These are phyloP conservation scores for Hypoxylon sp. DNA, from an alignment of 2,329 filamentous ascomycete species.

Conservation along the genomic window DNA sequence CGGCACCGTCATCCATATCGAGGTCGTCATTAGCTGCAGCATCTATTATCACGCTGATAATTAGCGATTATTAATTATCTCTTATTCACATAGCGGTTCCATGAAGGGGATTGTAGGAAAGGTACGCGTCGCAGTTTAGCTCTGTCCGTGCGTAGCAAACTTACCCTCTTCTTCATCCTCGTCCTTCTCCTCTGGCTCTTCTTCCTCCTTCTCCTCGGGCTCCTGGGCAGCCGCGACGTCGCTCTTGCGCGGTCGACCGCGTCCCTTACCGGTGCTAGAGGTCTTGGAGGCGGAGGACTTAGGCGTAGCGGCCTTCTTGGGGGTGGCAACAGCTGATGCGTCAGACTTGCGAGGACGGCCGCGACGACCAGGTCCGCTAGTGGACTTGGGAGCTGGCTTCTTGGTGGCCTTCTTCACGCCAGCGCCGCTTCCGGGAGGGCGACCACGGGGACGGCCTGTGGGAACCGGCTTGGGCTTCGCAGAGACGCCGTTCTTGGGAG, in stretches of 20 bases:
- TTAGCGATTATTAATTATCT: conserved; percentile 24
- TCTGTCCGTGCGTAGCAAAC: conserved; percentile 4
- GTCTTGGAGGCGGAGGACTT: conserved; percentile 46
- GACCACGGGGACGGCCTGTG: conserved; percentile 62
- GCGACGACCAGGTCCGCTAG: conserved; percentile 44
- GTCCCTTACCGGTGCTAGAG: conserved; percentile 44
- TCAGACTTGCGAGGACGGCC: conserved; percentile 54
- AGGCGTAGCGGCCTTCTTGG: conserved; percentile 50
- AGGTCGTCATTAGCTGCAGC: conserved; percentile 42
- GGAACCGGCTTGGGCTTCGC: conserved; percentile 54
- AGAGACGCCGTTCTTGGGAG: conserved; percentile 56
- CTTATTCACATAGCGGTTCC: conserved; percentile 3
- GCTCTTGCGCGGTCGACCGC: conserved; percentile 48
- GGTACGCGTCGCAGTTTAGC: background rate
- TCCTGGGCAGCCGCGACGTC: conserved; percentile 40
- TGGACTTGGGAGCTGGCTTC: conserved; percentile 40
- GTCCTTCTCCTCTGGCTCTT: conserved; percentile 48
- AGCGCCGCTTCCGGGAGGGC: conserved; percentile 59
- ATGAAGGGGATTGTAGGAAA: background rate
- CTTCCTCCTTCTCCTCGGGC: conserved; percentile 49
- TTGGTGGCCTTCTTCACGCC: conserved; percentile 49
- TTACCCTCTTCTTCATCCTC: conserved; percentile 43
- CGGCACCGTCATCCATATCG: conserved; percentile 30
- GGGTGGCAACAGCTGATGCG: conserved; percentile 42
- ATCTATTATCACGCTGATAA: conserved; percentile 35